A percentile compares a stretch with the other conserved stretches of the same genome.
Conservation (phyloP, 495 filamentous ascomycete species). For the Tuber melanosporum region DNA sequence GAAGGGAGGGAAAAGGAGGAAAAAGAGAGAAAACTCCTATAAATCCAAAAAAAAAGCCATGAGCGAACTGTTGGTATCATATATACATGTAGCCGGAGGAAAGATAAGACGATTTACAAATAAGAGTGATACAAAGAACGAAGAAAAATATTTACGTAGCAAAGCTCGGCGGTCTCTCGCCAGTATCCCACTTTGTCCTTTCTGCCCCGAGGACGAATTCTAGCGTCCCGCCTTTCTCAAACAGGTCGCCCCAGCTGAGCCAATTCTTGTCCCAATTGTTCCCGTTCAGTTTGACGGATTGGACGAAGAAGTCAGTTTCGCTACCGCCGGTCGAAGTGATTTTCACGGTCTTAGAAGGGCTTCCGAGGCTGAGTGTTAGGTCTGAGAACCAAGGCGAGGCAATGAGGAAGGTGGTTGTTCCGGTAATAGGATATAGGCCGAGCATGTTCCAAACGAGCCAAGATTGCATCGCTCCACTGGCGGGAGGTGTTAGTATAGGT, state of each 20-base stretch:
- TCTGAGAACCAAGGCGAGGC: slow-evolving; percentile 58
- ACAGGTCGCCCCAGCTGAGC: slow-evolving; percentile 59
- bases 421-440: slow-evolving; percentile 62
- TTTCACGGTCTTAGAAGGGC: slow-evolving; percentile 49
- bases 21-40: not conserved
- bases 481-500: not conserved
- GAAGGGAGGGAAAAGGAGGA: not conserved
- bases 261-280: slow-evolving; percentile 53
- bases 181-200: slow-evolving; percentile 53
- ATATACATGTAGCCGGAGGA: not conserved
- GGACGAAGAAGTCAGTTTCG: slow-evolving; percentile 52
- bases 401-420: slow-evolving; percentile 60
- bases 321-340: slow-evolving; percentile 51
- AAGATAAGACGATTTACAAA: not conserved
- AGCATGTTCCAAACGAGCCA: slow-evolving; percentile 66
- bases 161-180: slow-evolving; percentile 49
- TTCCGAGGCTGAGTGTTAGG: slow-evolving; percentile 53
- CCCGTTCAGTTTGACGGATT: slow-evolving; percentile 50
- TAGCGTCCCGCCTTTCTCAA: slow-evolving; percentile 56
- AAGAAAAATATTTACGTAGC: slow-evolving; percentile 10
- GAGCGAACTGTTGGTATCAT: not conserved
- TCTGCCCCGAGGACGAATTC: slow-evolving; percentile 57
- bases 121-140: not conserved
- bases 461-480: slow-evolving; percentile 58
- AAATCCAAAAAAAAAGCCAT: not conserved